These are phyloP conservation scores for Epichloe baconii DNA, from an alignment of 2,329 filamentous ascomycete genomes.

Conservation along the genomic window DNA sequence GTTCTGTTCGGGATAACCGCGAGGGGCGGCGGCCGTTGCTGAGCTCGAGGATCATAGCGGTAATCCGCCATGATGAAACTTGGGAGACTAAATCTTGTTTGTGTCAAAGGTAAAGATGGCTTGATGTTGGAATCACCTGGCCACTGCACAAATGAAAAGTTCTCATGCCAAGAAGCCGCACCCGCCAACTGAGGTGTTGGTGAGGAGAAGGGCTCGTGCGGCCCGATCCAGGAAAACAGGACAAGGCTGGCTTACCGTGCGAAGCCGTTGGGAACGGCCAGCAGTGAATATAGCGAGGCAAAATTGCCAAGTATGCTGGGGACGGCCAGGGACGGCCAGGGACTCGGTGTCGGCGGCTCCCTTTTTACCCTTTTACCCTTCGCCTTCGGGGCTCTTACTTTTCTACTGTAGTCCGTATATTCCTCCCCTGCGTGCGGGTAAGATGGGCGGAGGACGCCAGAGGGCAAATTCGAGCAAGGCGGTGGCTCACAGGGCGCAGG, in stretches of 20 bases:
- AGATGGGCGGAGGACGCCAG: background rate
- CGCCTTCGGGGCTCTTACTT: background rate
- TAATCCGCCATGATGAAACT: slow-evolving; percentile 42
- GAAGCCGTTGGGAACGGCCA: slow-evolving; percentile 3
- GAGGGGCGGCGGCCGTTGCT: slow-evolving; percentile 25
- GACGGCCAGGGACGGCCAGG: background rate
- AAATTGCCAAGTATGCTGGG: background rate
- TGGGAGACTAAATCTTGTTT: background rate
- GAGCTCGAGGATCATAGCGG: slow-evolving; percentile 37
- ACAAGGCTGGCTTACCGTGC: background rate
- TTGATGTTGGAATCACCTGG: background rate
- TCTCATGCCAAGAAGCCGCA: background rate
- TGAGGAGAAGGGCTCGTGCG: background rate
- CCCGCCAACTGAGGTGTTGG: background rate
- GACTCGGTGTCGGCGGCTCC: background rate
- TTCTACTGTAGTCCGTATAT: too few species aligned
- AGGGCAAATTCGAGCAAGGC: background rate
- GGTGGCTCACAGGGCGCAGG: background rate
- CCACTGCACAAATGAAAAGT: background rate
- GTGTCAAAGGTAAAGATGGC: background rate
- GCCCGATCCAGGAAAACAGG: background rate
- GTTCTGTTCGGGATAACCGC: slow-evolving; percentile 36
- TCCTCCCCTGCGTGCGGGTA: background rate
- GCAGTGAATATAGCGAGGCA: background rate
- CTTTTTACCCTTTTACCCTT: background rate